These are phyloP conservation scores for Aegilops umbellulata DNA, from an alignment of 176 grass and related monocot genomes.

Conservation along the genomic window DNA sequence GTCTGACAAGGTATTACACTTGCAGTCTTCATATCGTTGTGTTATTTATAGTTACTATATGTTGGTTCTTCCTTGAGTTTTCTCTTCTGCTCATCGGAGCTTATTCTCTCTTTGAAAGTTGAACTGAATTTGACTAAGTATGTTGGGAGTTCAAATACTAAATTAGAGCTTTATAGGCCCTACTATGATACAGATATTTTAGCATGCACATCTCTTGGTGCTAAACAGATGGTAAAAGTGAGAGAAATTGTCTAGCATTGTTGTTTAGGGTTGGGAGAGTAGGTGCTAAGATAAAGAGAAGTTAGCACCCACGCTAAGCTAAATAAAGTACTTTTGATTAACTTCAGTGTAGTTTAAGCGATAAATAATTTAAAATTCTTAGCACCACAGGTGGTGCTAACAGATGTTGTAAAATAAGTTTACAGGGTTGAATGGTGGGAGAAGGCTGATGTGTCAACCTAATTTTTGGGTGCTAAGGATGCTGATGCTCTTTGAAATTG, in stretches of 20 bases:
- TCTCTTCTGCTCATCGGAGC: not conserved
- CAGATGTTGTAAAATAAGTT: not conserved
- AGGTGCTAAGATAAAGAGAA: not conserved
- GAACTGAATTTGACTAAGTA: not conserved
- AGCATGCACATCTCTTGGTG: not conserved
- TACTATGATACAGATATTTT: no score
- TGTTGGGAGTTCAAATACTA: no score
- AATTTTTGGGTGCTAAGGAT: not conserved
- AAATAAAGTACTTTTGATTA: not conserved
- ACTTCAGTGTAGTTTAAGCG: not conserved
- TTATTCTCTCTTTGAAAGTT: not conserved
- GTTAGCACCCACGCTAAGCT: not conserved
- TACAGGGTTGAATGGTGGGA: not conserved
- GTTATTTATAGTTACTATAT: not conserved
- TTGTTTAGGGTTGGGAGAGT: not conserved
- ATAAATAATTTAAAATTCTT: not conserved
- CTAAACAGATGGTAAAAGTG: not conserved
- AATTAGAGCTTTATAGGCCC: no score
- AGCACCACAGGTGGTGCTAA: not conserved
- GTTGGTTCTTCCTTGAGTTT: not conserved
- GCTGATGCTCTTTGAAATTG: not conserved
- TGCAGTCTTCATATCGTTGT: not conserved
- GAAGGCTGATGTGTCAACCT: not conserved
- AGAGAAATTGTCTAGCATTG: not conserved
- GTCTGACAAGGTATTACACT: slow-evolving; percentile 70